Base-by-base conservation (phyloP, 148 eudicot genomes). In the Beta vulgaris region DNA sequence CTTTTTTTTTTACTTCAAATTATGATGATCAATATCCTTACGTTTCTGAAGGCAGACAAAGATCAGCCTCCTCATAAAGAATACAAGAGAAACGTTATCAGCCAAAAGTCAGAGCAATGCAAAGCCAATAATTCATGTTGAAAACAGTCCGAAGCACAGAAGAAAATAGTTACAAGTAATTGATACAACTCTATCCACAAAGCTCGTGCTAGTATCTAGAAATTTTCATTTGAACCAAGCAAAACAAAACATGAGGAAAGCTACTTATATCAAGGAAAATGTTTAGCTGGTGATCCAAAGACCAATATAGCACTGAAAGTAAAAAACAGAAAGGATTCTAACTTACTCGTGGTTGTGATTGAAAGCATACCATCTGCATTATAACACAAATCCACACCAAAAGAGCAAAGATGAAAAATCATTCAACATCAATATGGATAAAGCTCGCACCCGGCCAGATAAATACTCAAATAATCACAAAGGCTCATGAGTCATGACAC, bases 311-410 rank as follows among this genome's bases (percentile, higher is more conserved):
- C 29, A 44, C 37, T 16, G 1, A 0, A 15, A 54, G 21, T 68
- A 25, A 28, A 8, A 5, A n/a, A n/a, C n/a, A 19, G 5, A 58
- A 61, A 46, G 25, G 51, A 42, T 57, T 61, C 48, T 55, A 75
- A 83, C 98, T 86, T 86, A 93, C 98, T 36, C 9, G 98, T 93
- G 58, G 94, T 93, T 32, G 88, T 87, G 66, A 93, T 37, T 53
- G 87, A 86, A 79, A 93, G 83, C 76, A 85, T 49, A 81, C 95
- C 98, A 88, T 91, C 98, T 93, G 94, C 88, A 87, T 37, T 44
- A 68, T 21, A 82, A 75, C 44, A 76, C 42, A 66, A 63, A 74
- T n/a, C 44, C 71, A 3, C 25, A 65, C 32, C 64, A 69, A 53
- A 53, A 28, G 51, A 73, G n/a, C 43, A 71, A 44, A 54, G 28